Base-by-base conservation (phyloP, 352 stramenopile genomes). In the Phytopythium oedochilum region DNA sequence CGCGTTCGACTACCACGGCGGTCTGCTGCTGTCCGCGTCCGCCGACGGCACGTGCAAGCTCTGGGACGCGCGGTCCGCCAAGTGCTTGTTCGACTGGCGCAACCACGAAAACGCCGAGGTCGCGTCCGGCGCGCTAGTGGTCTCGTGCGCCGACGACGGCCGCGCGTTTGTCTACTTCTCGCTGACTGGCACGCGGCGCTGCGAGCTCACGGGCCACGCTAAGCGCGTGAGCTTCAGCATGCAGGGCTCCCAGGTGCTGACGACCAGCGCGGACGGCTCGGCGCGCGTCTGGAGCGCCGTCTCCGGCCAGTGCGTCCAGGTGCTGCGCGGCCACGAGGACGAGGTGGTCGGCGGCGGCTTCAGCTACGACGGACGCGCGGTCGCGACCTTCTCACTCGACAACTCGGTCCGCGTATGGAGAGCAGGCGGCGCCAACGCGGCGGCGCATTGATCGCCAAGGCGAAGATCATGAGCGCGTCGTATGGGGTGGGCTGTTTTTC, bases 401-500 rank as follows among this genome's bases (percentile, higher is more conserved):
- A 92, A 88, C 54, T 87, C 71, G 11, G 35, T 90, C n/a, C 73
- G 75, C n/a, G 60, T 89, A 0, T 89, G 71, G 73, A 39, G 81
- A 44, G 59, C 55, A 23, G 47, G 68, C 14, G 46, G 22, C 49
- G 65, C 12, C 60, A 43, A 34, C 10, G 5, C 5, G 10, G 5
- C 29, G 29, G 29, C 29, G 5, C 5, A 34, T 34, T 34, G 29
- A 34, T 34, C 29, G 32, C n/a, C n/a, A n/a, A n/a, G n/a, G n/a
- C n/a, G 32, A 17, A 6, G 32, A 6, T 14, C 10, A 11, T 11
- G 32, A 36, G 32, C 7, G 2, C 5, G 11, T 11, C 32, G 32
- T 11, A 17, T 36, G 32, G 22, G 40, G 25, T 4, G n/a, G n/a
- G 12, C 4, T 35, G 26, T 28, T 52, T 35, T 28, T 36, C 28